Evolutionary conservation across 2,329 filamentous ascomycete species (phyloP), one percentile per base, ranked within the genome.

Genomic region (Penicillium griseofulvum): DNA sequence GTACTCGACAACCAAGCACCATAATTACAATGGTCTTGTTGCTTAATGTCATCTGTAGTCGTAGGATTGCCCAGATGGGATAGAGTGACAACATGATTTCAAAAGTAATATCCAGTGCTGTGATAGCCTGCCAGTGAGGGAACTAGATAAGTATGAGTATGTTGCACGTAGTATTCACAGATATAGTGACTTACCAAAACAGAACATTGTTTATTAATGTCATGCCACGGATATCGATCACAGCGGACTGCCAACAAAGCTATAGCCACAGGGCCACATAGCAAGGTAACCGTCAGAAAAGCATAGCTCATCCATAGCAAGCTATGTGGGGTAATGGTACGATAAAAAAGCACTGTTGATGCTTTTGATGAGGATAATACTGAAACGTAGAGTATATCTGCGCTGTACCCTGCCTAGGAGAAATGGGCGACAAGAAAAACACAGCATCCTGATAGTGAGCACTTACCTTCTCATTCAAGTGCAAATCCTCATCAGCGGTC

Each of bases 291-390:
- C 2, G 28, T 61, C 1, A 80, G 64, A 6, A 75, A 63, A 0
- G 48, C 48, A 16, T 57, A 54, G 17, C 55, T 49, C 11, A 62
- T 51, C 43, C 58, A 57, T 10, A 41, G 57, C 0, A 50, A 55
- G n/a, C 54, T 45, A 9, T 58, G 53, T 12, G 55, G 39, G 10
- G 60, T 63, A 1, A 67, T 56, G 7, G 57, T 59, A 12, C 61
- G 58, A 33, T 66, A 66, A 48, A 78, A 68, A 17, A 74, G 65
- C 0, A 68, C 68, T 5, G 74, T 70, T 9, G 74, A 74, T 51
- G 68, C 69, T 59, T 80, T 80, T 4, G 76, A 77, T 5, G 76
- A 56, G 46, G 71, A 76, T 11, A 79, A 52, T 0, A 69, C 65
- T 11, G 75, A 24, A 28, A 79, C 57, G 49, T 73, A 78, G 11